Conservation (phyloP, 495 filamentous ascomycete species). For the Penicillium simplicissimum region DNA sequence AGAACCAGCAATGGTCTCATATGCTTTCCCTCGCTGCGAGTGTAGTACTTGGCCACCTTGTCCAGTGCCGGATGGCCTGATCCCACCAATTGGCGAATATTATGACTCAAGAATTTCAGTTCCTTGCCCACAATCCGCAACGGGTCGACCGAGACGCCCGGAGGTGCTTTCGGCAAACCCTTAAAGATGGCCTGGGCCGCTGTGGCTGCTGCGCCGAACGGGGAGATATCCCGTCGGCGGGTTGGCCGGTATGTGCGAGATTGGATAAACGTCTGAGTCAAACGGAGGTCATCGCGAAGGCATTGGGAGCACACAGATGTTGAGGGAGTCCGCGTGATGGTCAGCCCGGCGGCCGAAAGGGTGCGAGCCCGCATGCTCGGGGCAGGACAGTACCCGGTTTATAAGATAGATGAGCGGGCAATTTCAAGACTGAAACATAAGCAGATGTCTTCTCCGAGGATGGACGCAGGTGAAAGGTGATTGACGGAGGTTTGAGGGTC, state of each 20-base stretch:
- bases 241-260: constrained; percentile 47
- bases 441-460: background rate
- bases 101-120: constrained; percentile 89
- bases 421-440: constrained; percentile 14
- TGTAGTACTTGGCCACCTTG: constrained; percentile 96
- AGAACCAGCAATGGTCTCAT: constrained; percentile 91
- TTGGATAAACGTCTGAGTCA: constrained; percentile 30
- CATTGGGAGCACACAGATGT: constrained; percentile 47
- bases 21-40: constrained; percentile 94
- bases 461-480: constrained; percentile 1
- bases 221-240: constrained; percentile 49
- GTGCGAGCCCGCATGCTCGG: constrained; percentile 47
- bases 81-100: constrained; percentile 83
- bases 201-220: constrained; percentile 69
- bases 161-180: constrained; percentile 59
- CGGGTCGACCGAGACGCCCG: constrained; percentile 68
- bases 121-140: constrained; percentile 87
- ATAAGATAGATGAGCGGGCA: background rate
- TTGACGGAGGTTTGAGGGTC: constrained; percentile 12
- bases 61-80: constrained; percentile 93
- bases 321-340: constrained; percentile 38
- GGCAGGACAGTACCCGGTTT: constrained; percentile 13
- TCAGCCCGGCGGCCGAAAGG: constrained; percentile 42
- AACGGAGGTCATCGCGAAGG: constrained; percentile 43
- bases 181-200: constrained; percentile 79